Evolutionary conservation across 2,329 filamentous ascomycete species (phyloP), one percentile per base, ranked within the genome.

Genomic region (Scedosporium aurantiacum): DNA sequence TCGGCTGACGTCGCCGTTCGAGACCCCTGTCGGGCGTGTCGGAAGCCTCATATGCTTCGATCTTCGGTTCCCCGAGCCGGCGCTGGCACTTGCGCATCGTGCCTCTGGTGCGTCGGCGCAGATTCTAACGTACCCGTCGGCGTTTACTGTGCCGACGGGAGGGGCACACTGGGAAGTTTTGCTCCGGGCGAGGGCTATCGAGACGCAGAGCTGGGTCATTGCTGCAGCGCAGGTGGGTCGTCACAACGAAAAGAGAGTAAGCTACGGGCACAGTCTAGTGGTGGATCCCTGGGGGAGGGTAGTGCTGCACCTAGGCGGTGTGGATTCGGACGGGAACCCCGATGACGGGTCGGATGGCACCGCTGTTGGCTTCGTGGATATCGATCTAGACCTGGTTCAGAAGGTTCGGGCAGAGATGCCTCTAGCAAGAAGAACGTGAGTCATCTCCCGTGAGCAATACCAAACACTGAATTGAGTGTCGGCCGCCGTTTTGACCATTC

Each of bases 11-110:
- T 72, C 83, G 2, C 91, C 91, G 0, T 91, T 94, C 68, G 75
- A 83, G n/a, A 89, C 87, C 0, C 75, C 83, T 0, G 70, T 96
- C 10, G 92, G 92, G 14, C 84, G 83, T 41, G 79, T 97, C 21
- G 93, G 91, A 21, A 79, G 88, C 64, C 80, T 88, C 60, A 95
- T 97, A 64, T 97, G 93, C 75, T 97, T 97, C 72, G 93, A 97
- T 75, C 74, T 97, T 64, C 58, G 58, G 27, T 96, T 94, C 70
- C 84, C 91, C 0, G 90, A 96, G 70, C 82, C 88, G 7, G 82
- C 84, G 0, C 72, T 94, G 8, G 79, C 84, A 1, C 79, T 96
- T 18, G 82, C 83, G 5, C 75, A 76, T 61, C 74, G 75, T 0
- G 67, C 68, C 1, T 61, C 70, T 5, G 47, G 47, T 10, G 74